Percentiles rank a stretch among this genome's conserved stretches.
Conservation (phyloP, 2,329 filamentous ascomycete species). For the Sclerotinia borealis region DNA sequence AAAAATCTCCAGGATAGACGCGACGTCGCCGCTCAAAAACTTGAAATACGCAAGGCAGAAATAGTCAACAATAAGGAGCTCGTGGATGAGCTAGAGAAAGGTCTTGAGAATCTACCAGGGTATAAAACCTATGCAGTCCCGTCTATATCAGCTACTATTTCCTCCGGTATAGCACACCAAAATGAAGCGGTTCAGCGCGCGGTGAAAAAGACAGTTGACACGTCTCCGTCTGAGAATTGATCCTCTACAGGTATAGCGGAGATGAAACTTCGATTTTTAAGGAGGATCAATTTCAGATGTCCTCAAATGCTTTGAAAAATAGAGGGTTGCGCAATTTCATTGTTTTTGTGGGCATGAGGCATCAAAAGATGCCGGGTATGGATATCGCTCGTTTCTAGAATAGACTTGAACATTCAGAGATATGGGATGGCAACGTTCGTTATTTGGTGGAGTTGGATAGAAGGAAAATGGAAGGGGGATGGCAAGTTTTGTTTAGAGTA, state of each 20-base stretch:
- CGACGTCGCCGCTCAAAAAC: background rate
- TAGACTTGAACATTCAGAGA: background rate
- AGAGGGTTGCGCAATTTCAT: background rate
- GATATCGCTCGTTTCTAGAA: background rate
- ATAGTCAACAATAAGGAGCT: background rate
- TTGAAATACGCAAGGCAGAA: background rate
- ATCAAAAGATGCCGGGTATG: background rate
- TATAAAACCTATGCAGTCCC: background rate
- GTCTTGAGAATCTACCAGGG: background rate
- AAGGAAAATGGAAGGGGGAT: background rate
- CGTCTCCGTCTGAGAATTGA: background rate
- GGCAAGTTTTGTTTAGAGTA: background rate
- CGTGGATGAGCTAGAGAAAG: background rate
- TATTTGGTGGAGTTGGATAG: background rate
- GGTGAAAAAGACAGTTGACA: background rate
- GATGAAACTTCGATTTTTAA: background rate
- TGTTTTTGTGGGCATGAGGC: background rate
- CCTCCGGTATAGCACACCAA: background rate
- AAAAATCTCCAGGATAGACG: background rate
- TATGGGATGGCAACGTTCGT: background rate
- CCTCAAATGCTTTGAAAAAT: background rate
- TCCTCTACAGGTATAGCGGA: background rate
- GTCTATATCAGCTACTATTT: background rate
- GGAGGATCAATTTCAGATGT: too few relatives aligned
- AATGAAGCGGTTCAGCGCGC: too few relatives aligned